Base-by-base conservation (phyloP, 2,329 filamentous ascomycete species). In the Aspergillus pseudotamarii region DNA sequence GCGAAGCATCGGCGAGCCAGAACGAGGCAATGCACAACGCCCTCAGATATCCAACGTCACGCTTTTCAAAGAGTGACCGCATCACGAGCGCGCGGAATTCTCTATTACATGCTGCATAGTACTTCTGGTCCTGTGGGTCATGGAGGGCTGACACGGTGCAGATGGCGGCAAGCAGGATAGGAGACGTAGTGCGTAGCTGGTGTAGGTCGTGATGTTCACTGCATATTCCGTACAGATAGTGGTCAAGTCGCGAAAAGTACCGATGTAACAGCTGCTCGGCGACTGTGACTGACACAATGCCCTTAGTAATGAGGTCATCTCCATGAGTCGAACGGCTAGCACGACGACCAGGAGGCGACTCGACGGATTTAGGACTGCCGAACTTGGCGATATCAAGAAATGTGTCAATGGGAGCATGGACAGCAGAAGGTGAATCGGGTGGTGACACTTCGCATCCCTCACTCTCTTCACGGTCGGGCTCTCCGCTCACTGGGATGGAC, bases 1-100 rank as follows among this genome's bases (percentile, higher is more conserved):
- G 78, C 72, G 59, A 82, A 4, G 83, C 79, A 66, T 85, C 82
- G n/a, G 80, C 80, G 1, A 85, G 74, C 83, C 83, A 85, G 68
- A 83, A 84, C 1, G 82, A 80, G 16, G 78, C 82, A 46, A 84
- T 81, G 57, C 82, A 83, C 32, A 85, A 72, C 0, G 82, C 83
- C 23, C 81, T 77, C 50, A 85, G 74, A 60, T 81, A 79, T 61
- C 84, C 82, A 30, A 80, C 71, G 28, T 71, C 77, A 19, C 80
- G 79, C 34, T 80, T 78, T 62, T 82, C 80, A 56, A 84, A 84
- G 69, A 84, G 78, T 1, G 80, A 79, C 32, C 76, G 75, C 3
- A 82, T 76, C 51, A 84, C 79, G 4, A 83, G 71, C 1, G 78
- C 73, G 14, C 80, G 78, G 62, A 83, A 82, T 66, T 84, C 82